Percentiles rank a stretch among this genome's conserved stretches.
Evolutionary conservation across 2,329 filamentous ascomycete species (phyloP).

Genomic region (Venturia asperata): DNA sequence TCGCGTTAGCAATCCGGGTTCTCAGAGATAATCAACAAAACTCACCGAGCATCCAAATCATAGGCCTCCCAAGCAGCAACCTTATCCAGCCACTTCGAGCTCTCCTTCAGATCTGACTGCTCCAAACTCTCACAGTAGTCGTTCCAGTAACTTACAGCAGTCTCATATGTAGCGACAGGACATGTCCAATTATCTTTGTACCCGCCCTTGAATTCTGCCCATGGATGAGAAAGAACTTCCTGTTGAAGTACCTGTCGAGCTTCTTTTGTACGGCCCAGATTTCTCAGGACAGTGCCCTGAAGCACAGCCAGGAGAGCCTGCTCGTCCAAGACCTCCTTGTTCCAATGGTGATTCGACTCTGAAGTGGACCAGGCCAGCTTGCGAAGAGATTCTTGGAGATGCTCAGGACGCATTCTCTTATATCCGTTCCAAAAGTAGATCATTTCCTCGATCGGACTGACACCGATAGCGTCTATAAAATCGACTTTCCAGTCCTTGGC

Average conservation of each 20-base stretch:
- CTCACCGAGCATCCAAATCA: constrained; percentile 60
- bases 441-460: constrained; percentile 82
- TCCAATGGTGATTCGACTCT: constrained; percentile 48
- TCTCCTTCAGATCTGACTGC: constrained; percentile 47
- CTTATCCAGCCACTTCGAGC: constrained; percentile 58
- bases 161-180: constrained; percentile 77
- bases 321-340: constrained; percentile 50
- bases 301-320: constrained; percentile 60
- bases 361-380: constrained; percentile 64
- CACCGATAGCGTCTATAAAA: constrained; percentile 72
- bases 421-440: constrained; percentile 87
- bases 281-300: constrained; percentile 58
- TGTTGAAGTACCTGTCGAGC: constrained; percentile 57
- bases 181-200: constrained; percentile 62
- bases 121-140: constrained; percentile 44
- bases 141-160: constrained; percentile 73
- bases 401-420: constrained; percentile 64
- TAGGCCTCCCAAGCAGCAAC: constrained; percentile 65
- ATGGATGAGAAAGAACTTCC: constrained; percentile 55
- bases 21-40: constrained; percentile 15
- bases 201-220: constrained; percentile 48
- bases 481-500: constrained; percentile 59
- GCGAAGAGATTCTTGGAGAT: constrained; percentile 57
- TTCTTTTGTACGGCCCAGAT: constrained; percentile 54
- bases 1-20: background rate